Base-by-base conservation (phyloP, 2,329 filamentous ascomycete species). In the Xylariaceae sp. region DNA sequence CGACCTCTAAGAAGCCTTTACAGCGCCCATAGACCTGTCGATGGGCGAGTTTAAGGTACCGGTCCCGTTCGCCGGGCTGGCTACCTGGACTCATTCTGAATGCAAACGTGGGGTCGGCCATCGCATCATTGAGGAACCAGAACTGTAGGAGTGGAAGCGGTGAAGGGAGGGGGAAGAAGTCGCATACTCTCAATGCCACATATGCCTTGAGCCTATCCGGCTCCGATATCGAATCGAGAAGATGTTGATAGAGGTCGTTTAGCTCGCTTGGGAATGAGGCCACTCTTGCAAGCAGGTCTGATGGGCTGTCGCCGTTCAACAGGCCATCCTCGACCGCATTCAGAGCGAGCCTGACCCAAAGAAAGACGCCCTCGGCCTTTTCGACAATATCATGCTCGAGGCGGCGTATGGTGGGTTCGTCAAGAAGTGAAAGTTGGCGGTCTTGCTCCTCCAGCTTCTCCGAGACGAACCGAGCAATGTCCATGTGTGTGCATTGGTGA, bases 21-120 rank as follows among this genome's bases (percentile, higher is more conserved):
- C 38, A 43, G 5, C 33, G 36, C 3, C 43, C 40, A 31, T 45
- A 43, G 11, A 43, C 25, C 19, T 42, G 38, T 6, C 40, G 34
- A 9, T 15, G 36, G 5, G 39, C 15, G 4, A 15, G 34, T 5
- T 6, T 10, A 18, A 11, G 6, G 11, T 15, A 33, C 17, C 11
- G 24, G 5, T 34, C 16, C 11, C 29, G 27, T 10, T 33, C 19
- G 4, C 32, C 27, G 12, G 28, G 17, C 17, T 36, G 23, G 5
- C 27, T 18, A 5, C 29, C 12, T 18, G 25, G 28, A 3, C 36
- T 18, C 15, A 40, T 9, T 0, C 36, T 33, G 3, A 21, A 24
- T 5, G 40, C 38, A 25, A 42, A 38, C 9, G 33, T 27, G 2
- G 35, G 31, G 21, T 43, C 25, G 26, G 21, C 32, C 8, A 31